These are phyloP conservation scores for Linnemannia zychae DNA, from an alignment of 192 early-diverging fungal genomes.

Conservation along the genomic window DNA sequence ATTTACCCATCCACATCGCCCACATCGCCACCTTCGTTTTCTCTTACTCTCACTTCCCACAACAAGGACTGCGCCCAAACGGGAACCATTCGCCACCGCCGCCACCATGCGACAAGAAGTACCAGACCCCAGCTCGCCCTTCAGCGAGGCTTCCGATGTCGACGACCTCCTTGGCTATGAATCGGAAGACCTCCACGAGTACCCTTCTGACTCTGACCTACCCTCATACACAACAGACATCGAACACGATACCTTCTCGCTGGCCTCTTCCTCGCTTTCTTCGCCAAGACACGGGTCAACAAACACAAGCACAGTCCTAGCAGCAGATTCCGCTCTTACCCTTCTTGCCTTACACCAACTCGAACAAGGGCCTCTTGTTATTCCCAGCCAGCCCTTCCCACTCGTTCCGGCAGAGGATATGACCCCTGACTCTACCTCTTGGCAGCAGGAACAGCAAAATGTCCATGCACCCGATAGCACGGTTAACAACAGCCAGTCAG, in stretches of 20 bases:
- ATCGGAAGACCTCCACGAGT: constrained; percentile 1
- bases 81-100: background rate
- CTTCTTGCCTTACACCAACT: background rate
- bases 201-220: constrained; percentile 12
- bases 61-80: constrained; percentile 1
- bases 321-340: constrained; percentile 1
- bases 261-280: background rate
- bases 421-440: background rate
- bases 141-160: constrained; percentile 1
- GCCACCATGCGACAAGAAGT: background rate
- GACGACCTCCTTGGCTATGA: constrained; percentile 7
- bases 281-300: constrained; percentile 7
- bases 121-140: background rate
- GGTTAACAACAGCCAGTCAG: background rate
- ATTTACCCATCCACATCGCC: background rate
- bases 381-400: background rate
- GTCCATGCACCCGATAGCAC: background rate
- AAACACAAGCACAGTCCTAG: background rate
- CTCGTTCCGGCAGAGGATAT: background rate
- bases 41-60: background rate
- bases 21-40: background rate
- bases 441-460: background rate
- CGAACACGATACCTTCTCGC: background rate
- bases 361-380: background rate
- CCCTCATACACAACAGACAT: background rate